Evolutionary conservation across 1,284 basidiomycete species (phyloP).

Genomic region (Pascua guehoae): DNA sequence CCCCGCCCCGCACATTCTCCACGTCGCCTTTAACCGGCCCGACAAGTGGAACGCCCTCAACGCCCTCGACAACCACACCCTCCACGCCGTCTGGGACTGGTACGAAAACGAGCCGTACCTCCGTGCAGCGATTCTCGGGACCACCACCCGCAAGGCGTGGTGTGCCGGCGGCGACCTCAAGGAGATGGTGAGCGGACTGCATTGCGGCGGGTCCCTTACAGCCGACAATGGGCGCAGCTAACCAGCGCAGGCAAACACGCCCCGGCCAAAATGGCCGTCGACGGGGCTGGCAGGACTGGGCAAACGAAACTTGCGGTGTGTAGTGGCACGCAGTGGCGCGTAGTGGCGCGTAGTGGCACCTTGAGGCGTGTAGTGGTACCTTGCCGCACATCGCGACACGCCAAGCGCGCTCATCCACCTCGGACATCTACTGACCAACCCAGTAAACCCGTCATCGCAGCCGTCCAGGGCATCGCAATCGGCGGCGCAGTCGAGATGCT

Average conservation of each 20-base stretch:
- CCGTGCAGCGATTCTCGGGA: slow-evolving; percentile 10
- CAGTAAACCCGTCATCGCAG: slow-evolving; percentile 15
- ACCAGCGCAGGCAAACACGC: no score
- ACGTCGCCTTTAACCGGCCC: slow-evolving; percentile 16
- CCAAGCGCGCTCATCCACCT: no score
- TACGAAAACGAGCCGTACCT: slow-evolving; percentile 17
- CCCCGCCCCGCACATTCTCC: slow-evolving; percentile 13
- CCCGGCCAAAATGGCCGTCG: slow-evolving; percentile 2
- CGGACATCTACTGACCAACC: background rate
- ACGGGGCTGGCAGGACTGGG: slow-evolving; percentile 7
- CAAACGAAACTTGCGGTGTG: slow-evolving; percentile 1
- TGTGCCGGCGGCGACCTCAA: slow-evolving; percentile 17
- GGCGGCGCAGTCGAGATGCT: slow-evolving; percentile 20
- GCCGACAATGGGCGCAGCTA: no score
- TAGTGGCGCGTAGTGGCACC: background rate
- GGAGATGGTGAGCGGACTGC: slow-evolving; percentile 8
- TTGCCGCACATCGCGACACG: no score
- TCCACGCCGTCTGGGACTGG: slow-evolving; percentile 12
- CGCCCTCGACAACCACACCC: background rate
- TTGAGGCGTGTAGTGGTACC: background rate
- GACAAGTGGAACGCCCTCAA: slow-evolving; percentile 12
- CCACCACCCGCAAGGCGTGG: slow-evolving; percentile 8
- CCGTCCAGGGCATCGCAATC: slow-evolving; percentile 8
- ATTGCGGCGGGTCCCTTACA: background rate
- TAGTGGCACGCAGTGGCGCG: background rate